Base-by-base conservation (phyloP, 208 protist genomes). In the Crithidia expoeki region DNA sequence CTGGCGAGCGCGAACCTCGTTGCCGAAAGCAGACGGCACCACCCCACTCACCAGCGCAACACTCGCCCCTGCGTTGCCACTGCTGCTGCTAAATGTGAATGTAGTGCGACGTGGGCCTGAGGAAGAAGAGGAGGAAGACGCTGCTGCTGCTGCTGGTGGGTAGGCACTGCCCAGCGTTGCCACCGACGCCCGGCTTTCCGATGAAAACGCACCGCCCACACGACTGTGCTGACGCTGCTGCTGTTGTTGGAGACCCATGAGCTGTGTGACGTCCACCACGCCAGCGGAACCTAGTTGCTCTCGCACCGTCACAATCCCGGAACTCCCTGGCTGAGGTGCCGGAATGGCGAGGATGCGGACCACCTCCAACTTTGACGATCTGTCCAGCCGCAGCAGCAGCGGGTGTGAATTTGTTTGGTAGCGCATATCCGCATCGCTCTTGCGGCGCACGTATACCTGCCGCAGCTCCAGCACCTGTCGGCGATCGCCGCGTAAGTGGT, bases 321-420 rank as follows among this genome's bases (percentile, higher is more conserved):
- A 50, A 23, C 62, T 64, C 4, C 62, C 63, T 9, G 63, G 58
- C 55, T 58, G 50, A 25, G 66, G 76, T 10, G 69, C 59, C 0
- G 76, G 68, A 7, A 61, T 69, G 19, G 81, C 69, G 38, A 92
- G 80, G 12, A 94, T 58, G 44, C 88, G 88, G 60, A 93, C 90
- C 21, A 95, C 85, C 62, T 94, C 88, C 23, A 94, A 57, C 62
- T 83, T 84, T 19, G 81, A 90, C 11, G 75, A 80, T 6, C 78
- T 32, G 65, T 94, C 86, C 40, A 95, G 72, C 10, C 90, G 80
- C 46, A 95, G 76, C 53, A 87, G 73, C 53, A 95, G 66, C 21
- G 87, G 88, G 66, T 95, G 88, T 16, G 57, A 25, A 61, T 95
- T 95, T 17, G 74, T 83, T 53, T 92, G 82, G 78, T 88, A 95